Percentiles rank a stretch among this genome's conserved stretches.
Conservation (phyloP, 768 basidiomycete genomes). For the Jaapia argillacea region DNA sequence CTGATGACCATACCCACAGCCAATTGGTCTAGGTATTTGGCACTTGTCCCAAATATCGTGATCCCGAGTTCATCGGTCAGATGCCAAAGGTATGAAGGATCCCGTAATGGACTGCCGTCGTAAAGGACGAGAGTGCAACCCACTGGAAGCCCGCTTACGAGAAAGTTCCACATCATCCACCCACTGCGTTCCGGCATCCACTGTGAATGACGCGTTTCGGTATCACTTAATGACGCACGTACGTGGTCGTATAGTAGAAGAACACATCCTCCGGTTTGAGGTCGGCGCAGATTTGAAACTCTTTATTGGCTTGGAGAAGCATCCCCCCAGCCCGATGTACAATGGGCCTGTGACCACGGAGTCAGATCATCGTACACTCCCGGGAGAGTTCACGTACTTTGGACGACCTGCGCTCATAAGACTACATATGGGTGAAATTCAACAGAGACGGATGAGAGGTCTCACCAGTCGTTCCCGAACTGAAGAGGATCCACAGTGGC, state of each 20-base stretch:
- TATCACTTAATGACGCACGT: conserved; percentile 20
- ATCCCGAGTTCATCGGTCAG: conserved; percentile 61
- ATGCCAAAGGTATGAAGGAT: conserved; percentile 57
- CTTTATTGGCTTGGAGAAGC: conserved; percentile 65
- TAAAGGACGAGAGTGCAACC: conserved; percentile 71
- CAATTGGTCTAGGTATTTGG: conserved; percentile 75
- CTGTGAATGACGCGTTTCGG: conserved; percentile 1
- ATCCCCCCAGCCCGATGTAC: conserved; percentile 75
- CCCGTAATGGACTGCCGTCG: conserved; percentile 71
- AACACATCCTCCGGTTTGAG: conserved; percentile 60
- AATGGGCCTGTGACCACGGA: conserved; percentile 43
- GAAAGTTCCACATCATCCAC: conserved; percentile 93
- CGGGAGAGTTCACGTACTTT: conserved; percentile 32
- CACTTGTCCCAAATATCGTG: conserved; percentile 75
- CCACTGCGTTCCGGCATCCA: conserved; percentile 33
- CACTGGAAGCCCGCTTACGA: conserved; percentile 50
- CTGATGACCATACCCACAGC: conserved; percentile 33
- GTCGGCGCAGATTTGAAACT: conserved; percentile 60
- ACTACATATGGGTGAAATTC: neutral
- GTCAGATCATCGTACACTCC: conserved; percentile 5
- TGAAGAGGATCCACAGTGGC: conserved; percentile 84
- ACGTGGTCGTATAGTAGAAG: conserved; percentile 81
- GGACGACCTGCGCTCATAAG: conserved; percentile 26
- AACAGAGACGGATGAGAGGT: neutral
- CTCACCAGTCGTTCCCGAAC: conserved; percentile 72